Evolutionary conservation across 73 alveolate species (phyloP).

Genomic region (Paramecium caudatum): DNA sequence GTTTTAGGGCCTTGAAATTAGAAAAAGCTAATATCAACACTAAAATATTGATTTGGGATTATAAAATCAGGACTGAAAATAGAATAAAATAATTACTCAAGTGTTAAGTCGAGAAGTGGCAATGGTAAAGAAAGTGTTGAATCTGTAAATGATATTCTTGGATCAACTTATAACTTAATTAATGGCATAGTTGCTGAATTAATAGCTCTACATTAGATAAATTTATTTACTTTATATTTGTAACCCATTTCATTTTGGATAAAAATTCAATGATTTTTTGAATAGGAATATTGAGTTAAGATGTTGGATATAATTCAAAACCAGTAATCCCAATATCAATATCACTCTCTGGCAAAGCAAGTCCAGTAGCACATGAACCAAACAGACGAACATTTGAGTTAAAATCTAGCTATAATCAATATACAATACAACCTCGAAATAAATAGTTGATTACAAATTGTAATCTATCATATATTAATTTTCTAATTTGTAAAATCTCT

Average conservation of each 20-base stretch:
- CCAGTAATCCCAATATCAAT: constrained; percentile 78
- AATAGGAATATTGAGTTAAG: constrained; percentile 3
- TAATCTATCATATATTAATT: constrained; percentile 20
- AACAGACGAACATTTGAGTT: constrained; percentile 39
- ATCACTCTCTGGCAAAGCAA: constrained; percentile 69
- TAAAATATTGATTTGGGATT: neutral
- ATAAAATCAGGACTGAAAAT: neutral
- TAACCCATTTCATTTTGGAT: constrained; percentile 72
- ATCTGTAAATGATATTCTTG: neutral
- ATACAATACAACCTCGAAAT: constrained; percentile 22
- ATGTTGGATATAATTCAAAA: constrained; percentile 60
- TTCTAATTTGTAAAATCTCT: neutral
- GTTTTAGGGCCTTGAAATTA: constrained; percentile 64
- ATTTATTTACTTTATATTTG: neutral
- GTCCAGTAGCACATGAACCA: constrained; percentile 79
- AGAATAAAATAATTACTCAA: neutral
- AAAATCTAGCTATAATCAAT: constrained; percentile 12
- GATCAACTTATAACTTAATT: constrained; percentile 46
- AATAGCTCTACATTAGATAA: neutral
- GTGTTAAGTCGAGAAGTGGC: neutral
- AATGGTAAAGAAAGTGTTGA: neutral
- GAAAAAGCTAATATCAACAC: constrained; percentile 72
- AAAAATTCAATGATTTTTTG: constrained; percentile 10
- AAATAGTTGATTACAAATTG: neutral
- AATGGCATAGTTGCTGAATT: constrained; percentile 5